Evolutionary conservation across 257 asterid species (phyloP).

Genomic region (Solanum arcanum): DNA sequence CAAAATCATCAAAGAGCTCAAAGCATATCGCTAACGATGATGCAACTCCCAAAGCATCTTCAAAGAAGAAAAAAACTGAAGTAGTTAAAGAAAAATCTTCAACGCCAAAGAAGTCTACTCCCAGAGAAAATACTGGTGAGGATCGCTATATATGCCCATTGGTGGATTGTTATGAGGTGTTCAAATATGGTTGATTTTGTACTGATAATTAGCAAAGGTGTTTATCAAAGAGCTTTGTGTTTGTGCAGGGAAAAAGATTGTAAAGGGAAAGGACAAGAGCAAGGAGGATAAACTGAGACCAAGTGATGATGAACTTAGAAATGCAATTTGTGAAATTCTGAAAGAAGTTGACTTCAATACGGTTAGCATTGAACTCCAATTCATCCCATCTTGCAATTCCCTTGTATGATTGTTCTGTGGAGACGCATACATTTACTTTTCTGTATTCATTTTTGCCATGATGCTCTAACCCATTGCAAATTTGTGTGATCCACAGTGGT

Average conservation of each 20-base stretch:
- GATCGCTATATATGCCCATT: neutral
- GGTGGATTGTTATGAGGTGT: neutral
- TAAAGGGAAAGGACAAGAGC: conserved; percentile 25
- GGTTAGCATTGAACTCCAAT: conserved; percentile 23
- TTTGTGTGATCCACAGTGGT: neutral
- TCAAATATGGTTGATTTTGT: neutral
- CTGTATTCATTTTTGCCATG: neutral
- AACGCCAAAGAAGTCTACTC: conserved; percentile 36
- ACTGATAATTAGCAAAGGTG: neutral
- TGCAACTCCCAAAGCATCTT: conserved; percentile 35
- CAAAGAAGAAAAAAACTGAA: conserved; percentile 50
- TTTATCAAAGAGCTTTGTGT: neutral
- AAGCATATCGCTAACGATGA: conserved; percentile 24
- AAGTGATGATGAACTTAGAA: conserved; percentile 23
- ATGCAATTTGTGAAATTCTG: conserved; percentile 28
- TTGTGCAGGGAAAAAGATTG: conserved; percentile 28
- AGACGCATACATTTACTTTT: neutral
- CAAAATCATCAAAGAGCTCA: conserved; percentile 35
- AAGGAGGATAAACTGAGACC: conserved; percentile 21
- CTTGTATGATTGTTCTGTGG: neutral
- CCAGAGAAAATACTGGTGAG: conserved; percentile 60
- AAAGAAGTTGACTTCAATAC: conserved; percentile 34
- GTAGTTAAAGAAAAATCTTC: conserved; percentile 36
- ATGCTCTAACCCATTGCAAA: neutral
- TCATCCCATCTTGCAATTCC: neutral